phyloP scores from a whole-genome alignment of 495 filamentous ascomycete genomes.

The Daldinia vernicosa region DNA sequence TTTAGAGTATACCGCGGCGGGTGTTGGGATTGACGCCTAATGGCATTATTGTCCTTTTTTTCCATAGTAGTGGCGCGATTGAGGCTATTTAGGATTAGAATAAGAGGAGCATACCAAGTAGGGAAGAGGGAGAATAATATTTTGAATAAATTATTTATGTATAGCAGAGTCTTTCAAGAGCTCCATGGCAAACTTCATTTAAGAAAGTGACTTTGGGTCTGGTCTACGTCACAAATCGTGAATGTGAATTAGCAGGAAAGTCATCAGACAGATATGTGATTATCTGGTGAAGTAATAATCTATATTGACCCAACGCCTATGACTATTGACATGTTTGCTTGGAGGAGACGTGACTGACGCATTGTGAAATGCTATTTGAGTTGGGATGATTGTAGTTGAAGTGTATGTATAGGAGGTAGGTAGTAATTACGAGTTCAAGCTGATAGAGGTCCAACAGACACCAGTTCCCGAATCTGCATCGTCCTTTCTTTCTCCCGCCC shows the following conservation, averaged over 20 bases:
- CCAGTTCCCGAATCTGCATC: conserved; percentile 58
- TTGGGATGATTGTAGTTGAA: background rate
- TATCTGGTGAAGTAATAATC: background rate
- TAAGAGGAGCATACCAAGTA: background rate
- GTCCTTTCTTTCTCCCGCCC: conserved; percentile 55
- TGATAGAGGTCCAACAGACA: conserved; percentile 73
- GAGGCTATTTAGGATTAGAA: background rate
- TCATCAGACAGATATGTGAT: background rate
- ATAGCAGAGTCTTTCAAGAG: background rate
- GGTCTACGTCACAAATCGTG: background rate
- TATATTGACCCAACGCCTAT: background rate
- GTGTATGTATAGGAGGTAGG: background rate
- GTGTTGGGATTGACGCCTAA: background rate
- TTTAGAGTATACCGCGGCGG: background rate
- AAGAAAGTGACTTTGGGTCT: background rate
- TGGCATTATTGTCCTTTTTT: background rate
- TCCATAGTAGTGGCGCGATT: background rate
- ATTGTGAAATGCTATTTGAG: background rate
- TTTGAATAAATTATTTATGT: background rate
- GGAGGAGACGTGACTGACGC: background rate
- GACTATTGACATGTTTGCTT: background rate
- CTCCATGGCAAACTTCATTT: background rate
- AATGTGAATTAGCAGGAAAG: background rate
- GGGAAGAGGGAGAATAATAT: background rate
- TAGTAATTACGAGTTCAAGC: conserved; percentile 18